These are phyloP conservation scores for Stephania yunnanensis DNA, from an alignment of 164 flowering plant species.

Conservation along the genomic window DNA sequence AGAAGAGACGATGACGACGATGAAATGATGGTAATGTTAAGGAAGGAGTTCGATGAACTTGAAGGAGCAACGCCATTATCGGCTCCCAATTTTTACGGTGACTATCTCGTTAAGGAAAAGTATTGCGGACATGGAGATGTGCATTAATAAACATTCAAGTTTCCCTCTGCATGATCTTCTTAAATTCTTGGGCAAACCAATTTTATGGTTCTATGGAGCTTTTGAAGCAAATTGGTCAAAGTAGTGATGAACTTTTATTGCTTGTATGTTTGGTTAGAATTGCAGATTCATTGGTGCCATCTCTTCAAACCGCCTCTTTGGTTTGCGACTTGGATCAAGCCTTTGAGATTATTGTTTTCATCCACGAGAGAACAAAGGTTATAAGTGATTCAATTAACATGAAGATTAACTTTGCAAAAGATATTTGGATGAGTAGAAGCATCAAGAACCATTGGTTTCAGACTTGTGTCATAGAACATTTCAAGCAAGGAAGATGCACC, in stretches of 20 bases:
- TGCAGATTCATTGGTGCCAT: background rate
- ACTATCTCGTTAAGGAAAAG: background rate
- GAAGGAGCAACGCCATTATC: too few relatives aligned
- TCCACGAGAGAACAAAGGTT: background rate
- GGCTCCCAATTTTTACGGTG: too few relatives aligned
- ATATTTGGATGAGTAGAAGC: background rate
- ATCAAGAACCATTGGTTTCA: background rate
- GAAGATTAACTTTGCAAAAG: background rate
- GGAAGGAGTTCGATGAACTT: too few relatives aligned
- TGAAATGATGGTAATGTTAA: too few relatives aligned
- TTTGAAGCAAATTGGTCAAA: too few relatives aligned
- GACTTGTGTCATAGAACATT: background rate
- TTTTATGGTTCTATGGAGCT: too few relatives aligned
- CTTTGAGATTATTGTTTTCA: background rate
- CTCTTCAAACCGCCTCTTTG: background rate
- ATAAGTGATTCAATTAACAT: background rate
- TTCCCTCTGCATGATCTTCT: background rate
- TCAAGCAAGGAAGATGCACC: background rate
- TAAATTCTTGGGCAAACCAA: background rate
- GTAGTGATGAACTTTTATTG: background rate
- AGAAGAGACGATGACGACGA: too few relatives aligned
- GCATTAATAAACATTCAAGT: background rate
- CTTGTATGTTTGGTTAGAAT: background rate
- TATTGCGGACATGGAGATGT: background rate
- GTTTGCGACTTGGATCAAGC: background rate